Evolutionary conservation across 2,329 filamentous ascomycete species (phyloP).

Genomic region (Alternaria viburni): DNA sequence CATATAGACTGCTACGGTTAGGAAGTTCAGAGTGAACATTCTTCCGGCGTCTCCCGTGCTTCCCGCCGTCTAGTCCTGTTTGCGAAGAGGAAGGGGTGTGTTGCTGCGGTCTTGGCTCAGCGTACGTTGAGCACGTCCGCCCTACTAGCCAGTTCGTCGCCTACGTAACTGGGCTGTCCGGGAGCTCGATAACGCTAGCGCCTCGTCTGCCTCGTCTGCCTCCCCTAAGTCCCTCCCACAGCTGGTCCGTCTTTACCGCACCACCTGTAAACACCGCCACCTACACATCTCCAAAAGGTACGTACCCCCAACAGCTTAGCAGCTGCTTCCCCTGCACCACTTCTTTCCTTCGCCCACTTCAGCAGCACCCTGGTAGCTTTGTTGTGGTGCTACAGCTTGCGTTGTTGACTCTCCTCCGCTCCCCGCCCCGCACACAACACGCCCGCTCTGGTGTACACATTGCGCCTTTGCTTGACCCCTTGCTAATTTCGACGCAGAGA

Average conservation of each 20-base stretch:
- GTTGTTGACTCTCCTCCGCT: not conserved
- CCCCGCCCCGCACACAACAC: not conserved
- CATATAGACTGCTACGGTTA: not conserved
- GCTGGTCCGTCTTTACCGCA: not conserved
- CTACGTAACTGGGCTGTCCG: not conserved
- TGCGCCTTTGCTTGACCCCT: not conserved
- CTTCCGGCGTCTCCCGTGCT: not conserved
- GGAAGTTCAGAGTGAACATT: not conserved
- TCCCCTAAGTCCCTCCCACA: not conserved
- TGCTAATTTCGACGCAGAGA: constrained; percentile 1
- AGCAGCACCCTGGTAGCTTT: not conserved
- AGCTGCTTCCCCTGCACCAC: not conserved
- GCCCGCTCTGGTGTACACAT: not conserved
- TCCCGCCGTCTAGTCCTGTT: not conserved
- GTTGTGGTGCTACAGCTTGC: not conserved
- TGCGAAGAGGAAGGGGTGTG: not conserved
- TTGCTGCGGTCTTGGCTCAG: not conserved
- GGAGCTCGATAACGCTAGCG: constrained; percentile 8
- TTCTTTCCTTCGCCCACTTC: not conserved
- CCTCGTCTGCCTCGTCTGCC: not conserved
- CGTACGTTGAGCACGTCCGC: constrained; percentile 9
- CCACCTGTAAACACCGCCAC: not conserved
- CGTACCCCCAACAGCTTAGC: not conserved
- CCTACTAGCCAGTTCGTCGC: not conserved
- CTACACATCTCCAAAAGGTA: not conserved